Evolutionary conservation across 108 stramenopile genomes (phyloP), one percentile per base, ranked within the genome.

Genomic region (Cyclotella atomus): DNA sequence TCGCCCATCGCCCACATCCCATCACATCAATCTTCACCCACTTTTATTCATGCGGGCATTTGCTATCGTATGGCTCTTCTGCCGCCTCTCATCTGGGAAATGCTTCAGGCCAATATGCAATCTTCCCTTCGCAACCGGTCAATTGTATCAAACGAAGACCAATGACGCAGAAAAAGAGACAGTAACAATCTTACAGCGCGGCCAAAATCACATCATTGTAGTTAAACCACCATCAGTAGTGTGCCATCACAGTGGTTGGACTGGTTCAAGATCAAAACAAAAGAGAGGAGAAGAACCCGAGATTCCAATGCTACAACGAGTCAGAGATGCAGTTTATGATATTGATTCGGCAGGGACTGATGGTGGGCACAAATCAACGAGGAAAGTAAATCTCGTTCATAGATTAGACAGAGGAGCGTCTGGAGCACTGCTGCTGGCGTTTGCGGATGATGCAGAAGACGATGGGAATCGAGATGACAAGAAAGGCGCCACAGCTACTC

Each of bases 181-280:
- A 2, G 86, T 90, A 12, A 84, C 85, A 14, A 80, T 93, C 12
- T 57, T 93, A 43, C 82, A 89, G 32, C 75, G 71, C 25, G 76
- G 79, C 1, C 68, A 85, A 30, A 60, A 85, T 61, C 81, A 90
- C 43, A 36, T 94, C 3, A 87, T 94, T 5, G 88, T 82, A 2
- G 34, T 35, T 52, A 94, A 94, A 49, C 93, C 93, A 10, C 87
- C 93, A 17, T 65, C 84, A 19, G 91, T 91, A 10, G 76, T 94
- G n/a, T 94, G 93, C 60, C 93, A 94, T 76, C 90, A 91, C 62
- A 79, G 79, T 49, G 90, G 84, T 32, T 94, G 91, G 90, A 79
- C 82, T 4, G 93, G 93, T 10, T 82, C 83, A 7, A 59, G 84
- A 49, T 67, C 75, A 14, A 74, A 71, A 54, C 16, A 16, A 19